Percentiles rank a stretch among this genome's conserved stretches.
Conservation (phyloP, 768 basidiomycete species). For the Pseudohyphozyma bogoriensis region DNA sequence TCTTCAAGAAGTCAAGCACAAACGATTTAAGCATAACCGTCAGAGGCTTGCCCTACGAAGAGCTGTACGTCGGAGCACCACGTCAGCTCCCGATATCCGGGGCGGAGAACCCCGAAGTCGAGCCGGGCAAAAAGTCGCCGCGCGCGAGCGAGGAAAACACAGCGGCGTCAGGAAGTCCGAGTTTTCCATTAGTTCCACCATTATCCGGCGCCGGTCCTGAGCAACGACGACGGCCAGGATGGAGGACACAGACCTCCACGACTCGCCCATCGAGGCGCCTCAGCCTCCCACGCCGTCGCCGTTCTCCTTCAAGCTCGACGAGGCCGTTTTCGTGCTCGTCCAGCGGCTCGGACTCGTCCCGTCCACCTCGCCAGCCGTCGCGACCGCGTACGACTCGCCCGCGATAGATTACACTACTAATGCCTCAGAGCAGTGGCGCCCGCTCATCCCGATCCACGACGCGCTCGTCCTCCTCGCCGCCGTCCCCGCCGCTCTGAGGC, state of each 20-base stretch:
- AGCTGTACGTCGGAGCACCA: too few species aligned
- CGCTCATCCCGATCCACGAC: constrained; percentile 18
- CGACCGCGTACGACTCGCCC: too few species aligned
- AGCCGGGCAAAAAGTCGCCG: background rate
- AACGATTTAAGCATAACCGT: too few species aligned
- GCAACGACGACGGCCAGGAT: background rate
- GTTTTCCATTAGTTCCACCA: background rate
- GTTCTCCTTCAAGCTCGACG: background rate
- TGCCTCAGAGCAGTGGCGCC: background rate
- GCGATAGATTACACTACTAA: background rate
- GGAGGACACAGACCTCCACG: background rate
- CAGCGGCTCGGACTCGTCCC: constrained; percentile 1
- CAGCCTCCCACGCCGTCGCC: background rate
- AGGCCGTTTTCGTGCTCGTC: constrained; percentile 1
- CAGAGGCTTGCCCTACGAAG: too few species aligned
- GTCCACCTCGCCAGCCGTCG: background rate
- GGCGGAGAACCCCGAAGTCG: background rate
- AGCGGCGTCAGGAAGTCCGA: background rate
- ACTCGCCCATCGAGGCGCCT: background rate
- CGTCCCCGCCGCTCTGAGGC: background rate
- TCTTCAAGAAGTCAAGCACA: too few species aligned
- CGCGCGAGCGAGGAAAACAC: background rate
- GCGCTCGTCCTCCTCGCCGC: constrained; percentile 9
- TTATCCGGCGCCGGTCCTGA: background rate
- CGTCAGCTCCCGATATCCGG: too few species aligned